Percentiles rank a stretch among this genome's conserved stretches.
phyloP scores from a whole-genome alignment of 495 filamentous ascomycete genomes.

The Aspergillus kassunensis region DNA sequence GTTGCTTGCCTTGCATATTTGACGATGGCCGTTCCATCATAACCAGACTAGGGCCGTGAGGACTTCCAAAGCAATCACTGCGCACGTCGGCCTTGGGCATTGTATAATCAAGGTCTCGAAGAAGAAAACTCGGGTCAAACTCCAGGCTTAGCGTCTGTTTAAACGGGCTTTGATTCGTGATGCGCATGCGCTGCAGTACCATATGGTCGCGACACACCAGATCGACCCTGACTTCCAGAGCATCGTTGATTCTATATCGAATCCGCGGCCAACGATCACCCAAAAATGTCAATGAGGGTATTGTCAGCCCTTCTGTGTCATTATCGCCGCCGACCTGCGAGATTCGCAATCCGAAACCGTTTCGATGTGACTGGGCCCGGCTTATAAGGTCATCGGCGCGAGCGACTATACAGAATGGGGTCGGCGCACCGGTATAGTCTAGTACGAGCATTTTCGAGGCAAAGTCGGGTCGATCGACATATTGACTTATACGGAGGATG shows the following conservation, averaged over 20 bases:
- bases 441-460: neutral
- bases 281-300: too few relatives aligned
- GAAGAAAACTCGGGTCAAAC: neutral
- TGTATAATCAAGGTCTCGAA: slow-evolving; percentile 3
- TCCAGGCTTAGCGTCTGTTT: neutral
- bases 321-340: neutral
- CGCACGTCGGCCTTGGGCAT: neutral
- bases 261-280: too few relatives aligned
- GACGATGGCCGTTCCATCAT: neutral
- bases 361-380: neutral
- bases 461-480: neutral
- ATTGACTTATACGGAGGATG: neutral
- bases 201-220: too few relatives aligned
- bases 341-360: neutral
- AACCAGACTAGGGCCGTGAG: neutral
- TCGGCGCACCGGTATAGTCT: neutral
- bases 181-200: too few relatives aligned
- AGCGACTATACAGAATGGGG: neutral
- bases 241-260: too few relatives aligned
- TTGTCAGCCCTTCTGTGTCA: neutral
- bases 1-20: neutral
- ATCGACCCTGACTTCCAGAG: too few relatives aligned
- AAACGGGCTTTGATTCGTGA: too few relatives aligned
- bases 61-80: neutral
- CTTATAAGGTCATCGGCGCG: neutral